A percentile compares a stretch with the other conserved stretches of the same genome.
phyloP scores from a whole-genome alignment of 345 rosid genomes.

The Boechera divaricarpa region DNA sequence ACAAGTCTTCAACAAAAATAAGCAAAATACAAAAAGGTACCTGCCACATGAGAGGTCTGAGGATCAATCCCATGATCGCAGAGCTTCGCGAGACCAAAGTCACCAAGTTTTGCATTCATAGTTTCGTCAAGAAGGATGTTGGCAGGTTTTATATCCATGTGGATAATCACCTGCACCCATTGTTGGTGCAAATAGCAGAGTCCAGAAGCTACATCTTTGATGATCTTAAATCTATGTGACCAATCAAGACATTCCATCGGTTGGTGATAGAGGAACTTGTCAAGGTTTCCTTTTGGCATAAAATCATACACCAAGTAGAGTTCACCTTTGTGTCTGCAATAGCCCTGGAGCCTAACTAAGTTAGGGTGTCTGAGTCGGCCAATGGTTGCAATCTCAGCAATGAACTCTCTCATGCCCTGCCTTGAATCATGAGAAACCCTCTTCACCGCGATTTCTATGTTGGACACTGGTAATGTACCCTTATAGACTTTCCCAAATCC shows the following conservation, averaged over 20 bases:
- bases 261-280: constrained; percentile 47
- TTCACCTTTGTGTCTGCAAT: constrained; percentile 23
- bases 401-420: constrained; percentile 28
- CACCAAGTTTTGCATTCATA: constrained; percentile 71
- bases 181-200: constrained; percentile 37
- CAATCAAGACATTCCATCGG: constrained; percentile 48
- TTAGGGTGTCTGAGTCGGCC: constrained; percentile 26
- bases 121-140: constrained; percentile 65
- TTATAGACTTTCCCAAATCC: constrained; percentile 59
- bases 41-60: constrained; percentile 58
- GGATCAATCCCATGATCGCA: constrained; percentile 59
- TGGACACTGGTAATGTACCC: constrained; percentile 24
- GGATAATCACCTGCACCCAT: constrained; percentile 75
- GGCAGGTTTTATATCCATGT: constrained; percentile 74
- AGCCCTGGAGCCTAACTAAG: constrained; percentile 20
- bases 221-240: constrained; percentile 55
- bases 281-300: constrained; percentile 70
- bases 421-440: constrained; percentile 36
- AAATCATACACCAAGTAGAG: constrained; percentile 63
- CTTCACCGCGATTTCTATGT: constrained; percentile 21
- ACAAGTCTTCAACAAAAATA: background rate
- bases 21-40: background rate
- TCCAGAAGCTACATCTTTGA: constrained; percentile 60
- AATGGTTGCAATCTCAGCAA: constrained; percentile 37
- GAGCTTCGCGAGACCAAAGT: constrained; percentile 77